phyloP scores from a whole-genome alignment of 1,139 yeast species.

The Yamadazyma taylorii region DNA sequence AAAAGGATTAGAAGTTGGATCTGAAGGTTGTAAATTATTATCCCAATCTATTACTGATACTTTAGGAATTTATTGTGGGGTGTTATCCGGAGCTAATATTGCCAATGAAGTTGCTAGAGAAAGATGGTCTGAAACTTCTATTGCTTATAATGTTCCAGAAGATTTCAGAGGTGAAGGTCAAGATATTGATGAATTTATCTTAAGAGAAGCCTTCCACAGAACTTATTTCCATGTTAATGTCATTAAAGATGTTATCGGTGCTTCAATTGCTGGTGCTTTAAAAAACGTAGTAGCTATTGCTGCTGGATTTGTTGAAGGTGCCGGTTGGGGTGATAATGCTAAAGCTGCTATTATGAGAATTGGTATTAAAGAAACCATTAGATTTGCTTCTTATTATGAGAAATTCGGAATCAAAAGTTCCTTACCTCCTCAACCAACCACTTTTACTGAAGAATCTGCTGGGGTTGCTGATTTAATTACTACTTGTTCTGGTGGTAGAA shows the following conservation, averaged over 20 bases:
- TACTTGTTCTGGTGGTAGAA: slow-evolving; percentile 95
- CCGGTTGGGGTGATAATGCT: slow-evolving; percentile 98
- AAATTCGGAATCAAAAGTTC: slow-evolving; percentile 70
- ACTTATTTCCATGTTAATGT: slow-evolving; percentile 94
- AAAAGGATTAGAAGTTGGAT: slow-evolving; percentile 84
- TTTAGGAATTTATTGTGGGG: slow-evolving; percentile 89
- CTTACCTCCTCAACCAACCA: slow-evolving; percentile 70
- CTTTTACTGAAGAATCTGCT: slow-evolving; percentile 89
- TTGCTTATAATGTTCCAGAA: slow-evolving; percentile 75
- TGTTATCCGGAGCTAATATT: slow-evolving; percentile 89
- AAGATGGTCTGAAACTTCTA: slow-evolving; percentile 94
- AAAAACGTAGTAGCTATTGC: slow-evolving; percentile 92
- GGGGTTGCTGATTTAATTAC: slow-evolving; percentile 98
- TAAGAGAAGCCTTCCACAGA: slow-evolving; percentile 85
- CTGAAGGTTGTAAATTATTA: slow-evolving; percentile 77
- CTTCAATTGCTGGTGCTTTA: slow-evolving; percentile 91
- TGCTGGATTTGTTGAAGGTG: slow-evolving; percentile 93
- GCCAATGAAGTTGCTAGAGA: slow-evolving; percentile 94
- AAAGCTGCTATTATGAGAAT: slow-evolving; percentile 95
- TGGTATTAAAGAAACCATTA: slow-evolving; percentile 82
- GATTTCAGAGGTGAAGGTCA: slow-evolving; percentile 70
- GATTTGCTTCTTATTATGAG: slow-evolving; percentile 45
- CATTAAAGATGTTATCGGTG: slow-evolving; percentile 88
- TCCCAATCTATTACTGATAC: slow-evolving; percentile 72
- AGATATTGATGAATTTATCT: slow-evolving; percentile 68